Percentiles rank a stretch among this genome's conserved stretches.
Conservation (phyloP, 805 yeast species). For the Saccharomycopsis capsularis region DNA sequence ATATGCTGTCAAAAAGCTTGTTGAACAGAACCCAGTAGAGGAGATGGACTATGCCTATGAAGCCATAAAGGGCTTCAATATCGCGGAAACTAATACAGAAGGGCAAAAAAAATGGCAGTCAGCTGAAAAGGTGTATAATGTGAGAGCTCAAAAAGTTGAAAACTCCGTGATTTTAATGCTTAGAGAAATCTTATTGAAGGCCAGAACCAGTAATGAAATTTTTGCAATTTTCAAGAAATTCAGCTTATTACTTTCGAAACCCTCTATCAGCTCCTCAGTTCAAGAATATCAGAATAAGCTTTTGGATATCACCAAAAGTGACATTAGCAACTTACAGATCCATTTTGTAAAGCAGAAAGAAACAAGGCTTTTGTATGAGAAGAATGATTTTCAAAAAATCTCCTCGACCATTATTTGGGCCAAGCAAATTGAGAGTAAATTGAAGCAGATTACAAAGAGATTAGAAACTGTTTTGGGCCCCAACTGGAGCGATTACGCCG, state of each 20-base stretch:
- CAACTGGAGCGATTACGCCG: constrained; percentile 56
- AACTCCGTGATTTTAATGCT: constrained; percentile 36
- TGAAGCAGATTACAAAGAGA: constrained; percentile 36
- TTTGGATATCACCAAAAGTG: constrained; percentile 41
- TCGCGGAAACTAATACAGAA: constrained; percentile 33
- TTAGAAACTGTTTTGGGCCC: constrained; percentile 49
- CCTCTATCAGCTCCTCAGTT: constrained; percentile 49
- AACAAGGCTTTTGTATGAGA: constrained; percentile 30
- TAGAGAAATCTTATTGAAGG: constrained; percentile 32
- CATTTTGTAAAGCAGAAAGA: constrained; percentile 33
- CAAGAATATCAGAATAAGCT: constrained; percentile 52
- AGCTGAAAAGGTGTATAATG: constrained; percentile 37
- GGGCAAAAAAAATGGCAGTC: constrained; percentile 36
- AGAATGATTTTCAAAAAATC: constrained; percentile 42
- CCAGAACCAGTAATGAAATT: constrained; percentile 41
- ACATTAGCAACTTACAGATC: constrained; percentile 37
- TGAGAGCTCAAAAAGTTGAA: constrained; percentile 40
- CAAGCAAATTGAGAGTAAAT: constrained; percentile 40
- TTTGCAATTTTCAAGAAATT: constrained; percentile 45
- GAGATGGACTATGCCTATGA: constrained; percentile 39
- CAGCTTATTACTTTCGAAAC: constrained; percentile 42
- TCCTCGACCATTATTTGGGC: constrained; percentile 47
- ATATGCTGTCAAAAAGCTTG: constrained; percentile 20
- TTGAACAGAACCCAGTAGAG: constrained; percentile 24
- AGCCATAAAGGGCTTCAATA: constrained; percentile 32